A percentile compares a stretch with the other conserved stretches of the same genome.
Conservation (phyloP, 2,329 filamentous ascomycete genomes). For the Orbilia quercus region DNA sequence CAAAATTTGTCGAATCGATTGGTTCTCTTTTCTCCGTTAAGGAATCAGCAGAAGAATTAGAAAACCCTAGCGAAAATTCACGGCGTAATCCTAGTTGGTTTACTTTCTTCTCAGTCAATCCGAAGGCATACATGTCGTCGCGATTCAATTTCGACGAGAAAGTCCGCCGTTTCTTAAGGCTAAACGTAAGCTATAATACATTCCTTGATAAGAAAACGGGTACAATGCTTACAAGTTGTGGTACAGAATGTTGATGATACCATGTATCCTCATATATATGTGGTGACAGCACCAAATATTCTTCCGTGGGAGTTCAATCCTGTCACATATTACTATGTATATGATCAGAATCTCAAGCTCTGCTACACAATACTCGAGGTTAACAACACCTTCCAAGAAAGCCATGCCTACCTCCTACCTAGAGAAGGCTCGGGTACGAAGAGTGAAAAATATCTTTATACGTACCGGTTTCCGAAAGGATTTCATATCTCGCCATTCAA, state of each 20-base stretch:
- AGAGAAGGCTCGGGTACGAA: slow-evolving; percentile 61
- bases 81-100: slow-evolving; percentile 60
- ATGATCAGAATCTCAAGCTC: slow-evolving; percentile 69
- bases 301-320: slow-evolving; percentile 79
- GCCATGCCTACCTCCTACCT: slow-evolving; percentile 73
- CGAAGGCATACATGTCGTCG: slow-evolving; percentile 66
- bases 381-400: slow-evolving; percentile 80
- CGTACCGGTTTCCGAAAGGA: slow-evolving; percentile 68
- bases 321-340: slow-evolving; percentile 83
- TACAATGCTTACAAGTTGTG: background rate
- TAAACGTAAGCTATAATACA: slow-evolving; percentile 63
- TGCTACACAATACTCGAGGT: slow-evolving; percentile 77
- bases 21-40: slow-evolving; percentile 69
- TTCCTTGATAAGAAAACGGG: slow-evolving; percentile 46
- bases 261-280: slow-evolving; percentile 75
- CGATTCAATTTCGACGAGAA: slow-evolving; percentile 72
- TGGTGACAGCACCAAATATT: slow-evolving; percentile 77
- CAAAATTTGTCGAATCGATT: slow-evolving; percentile 71
- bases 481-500: slow-evolving; percentile 84
- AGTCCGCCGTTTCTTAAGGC: slow-evolving; percentile 70
- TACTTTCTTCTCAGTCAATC: slow-evolving; percentile 61
- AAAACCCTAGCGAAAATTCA: slow-evolving; percentile 60
- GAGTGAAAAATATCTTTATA: slow-evolving; percentile 39
- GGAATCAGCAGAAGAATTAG: slow-evolving; percentile 60
- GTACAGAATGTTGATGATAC: slow-evolving; percentile 71